phyloP scores from a whole-genome alignment of 148 eudicot genomes.

The Agrostemma githago region DNA sequence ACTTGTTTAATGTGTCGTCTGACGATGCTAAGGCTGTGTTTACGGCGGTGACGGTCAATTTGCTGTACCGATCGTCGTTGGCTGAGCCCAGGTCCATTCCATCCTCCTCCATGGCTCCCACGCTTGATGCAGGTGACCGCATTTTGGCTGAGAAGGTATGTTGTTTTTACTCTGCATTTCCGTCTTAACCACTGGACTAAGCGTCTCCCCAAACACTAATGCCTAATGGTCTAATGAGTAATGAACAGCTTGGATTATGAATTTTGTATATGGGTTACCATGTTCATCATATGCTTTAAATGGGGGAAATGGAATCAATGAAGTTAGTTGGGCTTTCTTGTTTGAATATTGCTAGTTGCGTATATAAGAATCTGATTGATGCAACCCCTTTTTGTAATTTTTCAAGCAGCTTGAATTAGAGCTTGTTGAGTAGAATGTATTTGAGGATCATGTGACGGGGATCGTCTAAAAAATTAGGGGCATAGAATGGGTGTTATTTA shows the following conservation, averaged over 20 bases:
- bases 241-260: not conserved
- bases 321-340: too few relatives aligned
- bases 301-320: too few relatives aligned
- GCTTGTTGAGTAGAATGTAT: not conserved
- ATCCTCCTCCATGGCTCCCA: slow-evolving; percentile 74
- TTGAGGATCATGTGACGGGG: too few relatives aligned
- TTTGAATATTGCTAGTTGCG: not conserved
- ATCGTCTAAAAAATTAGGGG: not conserved
- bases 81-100: slow-evolving; percentile 90
- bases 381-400: not conserved
- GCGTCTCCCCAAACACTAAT: too few relatives aligned
- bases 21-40: slow-evolving; percentile 81
- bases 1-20: slow-evolving; percentile 41
- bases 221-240: too few relatives aligned
- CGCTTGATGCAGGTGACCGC: slow-evolving; percentile 80
- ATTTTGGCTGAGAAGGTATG: slow-evolving; percentile 85
- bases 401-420: not conserved
- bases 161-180: not conserved
- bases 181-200: too few relatives aligned
- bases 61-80: slow-evolving; percentile 58
- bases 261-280: too few relatives aligned
- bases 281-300: too few relatives aligned
- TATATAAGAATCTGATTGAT: not conserved
- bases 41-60: slow-evolving; percentile 66
- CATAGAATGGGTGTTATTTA: not conserved